These are phyloP conservation scores for Lentinula detonsa DNA, from an alignment of 768 basidiomycete genomes.

Conservation along the genomic window DNA sequence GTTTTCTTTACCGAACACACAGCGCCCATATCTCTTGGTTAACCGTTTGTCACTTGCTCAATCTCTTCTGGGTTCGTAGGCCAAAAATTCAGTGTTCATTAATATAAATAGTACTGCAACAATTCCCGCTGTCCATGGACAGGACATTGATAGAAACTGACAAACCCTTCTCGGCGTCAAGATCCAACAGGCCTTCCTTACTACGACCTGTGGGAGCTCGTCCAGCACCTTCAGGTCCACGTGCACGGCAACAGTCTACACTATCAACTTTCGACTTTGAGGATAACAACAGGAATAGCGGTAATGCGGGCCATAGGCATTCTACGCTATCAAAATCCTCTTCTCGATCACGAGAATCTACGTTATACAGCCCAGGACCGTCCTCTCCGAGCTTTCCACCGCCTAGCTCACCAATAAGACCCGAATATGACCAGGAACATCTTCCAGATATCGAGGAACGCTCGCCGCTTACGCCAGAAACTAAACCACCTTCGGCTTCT, in stretches of 20 bases:
- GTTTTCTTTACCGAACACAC: no score
- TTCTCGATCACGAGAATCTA: constrained; percentile 2
- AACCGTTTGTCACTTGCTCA: neutral
- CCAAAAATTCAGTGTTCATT: neutral
- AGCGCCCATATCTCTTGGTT: neutral
- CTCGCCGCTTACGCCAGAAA: neutral
- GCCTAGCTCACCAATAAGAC: neutral
- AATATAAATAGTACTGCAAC: neutral
- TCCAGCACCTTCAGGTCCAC: constrained; percentile 3
- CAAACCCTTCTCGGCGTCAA: neutral
- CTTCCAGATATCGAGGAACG: constrained; percentile 2
- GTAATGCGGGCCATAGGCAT: neutral
- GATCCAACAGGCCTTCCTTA: neutral
- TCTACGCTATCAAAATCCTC: constrained; percentile 1
- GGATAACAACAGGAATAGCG: neutral
- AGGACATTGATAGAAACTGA: constrained; percentile 4
- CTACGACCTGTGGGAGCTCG: neutral
- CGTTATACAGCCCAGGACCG: constrained; percentile 5
- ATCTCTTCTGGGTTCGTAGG: neutral
- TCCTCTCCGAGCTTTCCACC: constrained; percentile 1
- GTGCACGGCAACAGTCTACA: neutral
- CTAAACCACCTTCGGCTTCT: neutral
- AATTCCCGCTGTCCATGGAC: neutral
- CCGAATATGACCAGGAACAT: neutral
- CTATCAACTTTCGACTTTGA: neutral